Base-by-base conservation (phyloP, 805 yeast genomes). In the Candida anglica region DNA sequence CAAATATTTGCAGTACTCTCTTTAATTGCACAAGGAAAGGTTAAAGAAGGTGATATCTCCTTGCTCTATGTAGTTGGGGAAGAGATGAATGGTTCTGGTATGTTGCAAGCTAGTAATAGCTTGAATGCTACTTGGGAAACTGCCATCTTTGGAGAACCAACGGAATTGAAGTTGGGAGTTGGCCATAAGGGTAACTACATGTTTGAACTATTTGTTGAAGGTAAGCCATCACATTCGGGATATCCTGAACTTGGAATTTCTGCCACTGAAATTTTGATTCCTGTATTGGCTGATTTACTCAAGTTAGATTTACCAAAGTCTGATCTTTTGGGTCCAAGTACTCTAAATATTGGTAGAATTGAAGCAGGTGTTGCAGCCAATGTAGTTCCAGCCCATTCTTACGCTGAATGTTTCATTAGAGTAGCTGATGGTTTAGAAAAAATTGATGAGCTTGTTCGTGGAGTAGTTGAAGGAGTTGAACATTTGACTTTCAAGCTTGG, bases 61-160 rank as follows among this genome's bases (percentile, higher is more conserved):
- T 52, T 81, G 7, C 55, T 81, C 30, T 80, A 63, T 48, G 88
- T 80, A 5, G 81, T 80, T n/a, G 83, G 81, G 3, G 89, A 81
- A 52, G 89, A 81, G 48, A 60, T 65, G n/a, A 71, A 71, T 25
- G 88, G 87, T 15, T 53, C 56, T 16, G 89, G 89, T 10, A 81
- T 81, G 85, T 45, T 32, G 19, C 37, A 48, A 11, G 81, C 75
- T 3, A 53, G 64, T 42, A 48, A 52, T 2, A 38, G 53, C 3
- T 51, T 74, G 18, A 61, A 66, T 15, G 66, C 64, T 7, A 48
- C 54, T 6, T 81, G 85, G 85, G 73, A 74, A 8, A 44, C 73
- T 7, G 87, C 72, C 11, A 67, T 82, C 19, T 81, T 81, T 56
- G 88, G 88, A 9, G 89, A 81, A 52, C 89, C 89, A 8, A 81